Conservation (phyloP, 495 filamentous ascomycete species). For the Melanomma pulvis-pyrius region DNA sequence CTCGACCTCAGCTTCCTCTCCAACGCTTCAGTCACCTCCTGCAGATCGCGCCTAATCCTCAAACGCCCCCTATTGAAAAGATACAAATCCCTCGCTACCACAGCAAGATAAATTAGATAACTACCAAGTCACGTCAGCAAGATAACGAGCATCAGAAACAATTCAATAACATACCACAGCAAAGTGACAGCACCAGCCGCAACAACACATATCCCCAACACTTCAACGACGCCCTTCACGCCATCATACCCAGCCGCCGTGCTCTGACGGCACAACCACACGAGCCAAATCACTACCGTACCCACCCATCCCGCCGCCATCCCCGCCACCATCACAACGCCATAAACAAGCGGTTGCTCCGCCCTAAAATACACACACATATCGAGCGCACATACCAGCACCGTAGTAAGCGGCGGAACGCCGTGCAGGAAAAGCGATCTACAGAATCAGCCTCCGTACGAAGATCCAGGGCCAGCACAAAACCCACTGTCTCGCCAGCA, state of each 20-base stretch:
- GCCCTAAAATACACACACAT: neutral
- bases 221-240: neutral
- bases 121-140: neutral
- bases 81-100: neutral
- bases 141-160: neutral
- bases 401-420: neutral
- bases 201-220: neutral
- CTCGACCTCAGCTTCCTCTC: neutral
- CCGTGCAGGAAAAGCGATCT: neutral
- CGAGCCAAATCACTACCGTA: neutral
- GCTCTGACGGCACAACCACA: neutral
- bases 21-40: neutral
- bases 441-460: neutral
- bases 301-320: neutral
- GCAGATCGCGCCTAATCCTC: neutral
- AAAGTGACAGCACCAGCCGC: neutral
- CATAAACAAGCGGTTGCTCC: neutral
- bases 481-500: neutral
- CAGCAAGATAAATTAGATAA: neutral
- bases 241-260: neutral
- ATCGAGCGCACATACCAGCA: neutral
- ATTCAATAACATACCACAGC: neutral
- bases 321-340: neutral
- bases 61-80: neutral
- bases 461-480: neutral